Conservation (phyloP, 495 filamentous ascomycete genomes). For the Friedmanniomyces simplex region DNA sequence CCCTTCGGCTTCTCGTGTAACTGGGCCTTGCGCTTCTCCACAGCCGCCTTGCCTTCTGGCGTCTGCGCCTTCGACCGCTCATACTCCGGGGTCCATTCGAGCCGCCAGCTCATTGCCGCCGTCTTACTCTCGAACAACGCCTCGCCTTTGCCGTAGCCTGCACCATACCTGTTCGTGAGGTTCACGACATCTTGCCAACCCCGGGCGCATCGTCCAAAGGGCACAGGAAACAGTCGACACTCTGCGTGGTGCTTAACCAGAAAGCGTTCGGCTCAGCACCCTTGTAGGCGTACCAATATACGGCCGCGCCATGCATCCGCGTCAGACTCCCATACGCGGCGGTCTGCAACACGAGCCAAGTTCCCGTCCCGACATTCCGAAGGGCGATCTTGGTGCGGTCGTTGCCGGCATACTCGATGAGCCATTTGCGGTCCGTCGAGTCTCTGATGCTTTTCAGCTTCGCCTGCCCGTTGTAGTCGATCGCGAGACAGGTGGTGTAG, state of each 20-base stretch:
- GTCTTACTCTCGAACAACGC: neutral
- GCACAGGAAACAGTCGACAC: neutral
- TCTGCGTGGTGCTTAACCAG: constrained; percentile 1
- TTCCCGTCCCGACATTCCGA: neutral
- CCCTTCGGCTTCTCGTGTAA: neutral
- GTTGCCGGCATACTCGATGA: neutral
- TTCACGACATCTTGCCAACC: neutral
- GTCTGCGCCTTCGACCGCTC: neutral
- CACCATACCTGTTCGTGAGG: neutral
- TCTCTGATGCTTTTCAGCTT: neutral
- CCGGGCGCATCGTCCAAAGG: neutral
- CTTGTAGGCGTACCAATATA: neutral
- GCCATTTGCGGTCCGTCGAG: neutral
- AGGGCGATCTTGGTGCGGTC: constrained; percentile 2
- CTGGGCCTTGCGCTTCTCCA: neutral
- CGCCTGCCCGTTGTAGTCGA: neutral
- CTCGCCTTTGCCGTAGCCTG: neutral
- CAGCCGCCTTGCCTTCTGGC: neutral
- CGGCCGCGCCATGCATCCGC: neutral
- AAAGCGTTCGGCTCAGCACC: neutral
- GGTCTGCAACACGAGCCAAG: neutral
- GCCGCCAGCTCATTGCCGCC: neutral
- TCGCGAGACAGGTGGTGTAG: neutral
- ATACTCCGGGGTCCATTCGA: neutral
- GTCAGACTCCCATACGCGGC: neutral